Evolutionary conservation across 352 stramenopile genomes (phyloP).

Genomic region (Globisporangium iwayamae): DNA sequence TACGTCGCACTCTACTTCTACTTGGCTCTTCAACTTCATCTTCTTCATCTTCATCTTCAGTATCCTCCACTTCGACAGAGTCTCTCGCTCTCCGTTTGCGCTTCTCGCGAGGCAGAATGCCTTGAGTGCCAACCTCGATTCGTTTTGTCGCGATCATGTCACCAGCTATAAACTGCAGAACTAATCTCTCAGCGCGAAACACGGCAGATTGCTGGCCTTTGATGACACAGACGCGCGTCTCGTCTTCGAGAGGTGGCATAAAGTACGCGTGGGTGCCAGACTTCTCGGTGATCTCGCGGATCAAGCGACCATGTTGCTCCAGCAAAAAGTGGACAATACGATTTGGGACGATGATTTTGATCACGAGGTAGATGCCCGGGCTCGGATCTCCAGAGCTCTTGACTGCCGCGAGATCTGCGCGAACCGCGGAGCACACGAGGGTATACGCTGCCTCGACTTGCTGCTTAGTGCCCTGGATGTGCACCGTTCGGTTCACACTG

Average conservation of each 20-base stretch:
- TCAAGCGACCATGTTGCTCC: constrained; percentile 38
- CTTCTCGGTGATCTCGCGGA: constrained; percentile 54
- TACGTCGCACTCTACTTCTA: background rate
- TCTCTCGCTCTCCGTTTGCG: constrained; percentile 39
- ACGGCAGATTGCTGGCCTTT: constrained; percentile 46
- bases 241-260: constrained; percentile 30
- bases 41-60: constrained; percentile 12
- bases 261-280: constrained; percentile 49
- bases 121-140: background rate
- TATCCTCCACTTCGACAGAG: constrained; percentile 17
- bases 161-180: constrained; percentile 58
- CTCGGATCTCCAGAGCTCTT: constrained; percentile 7
- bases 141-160: constrained; percentile 49
- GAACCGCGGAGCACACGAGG: constrained; percentile 32
- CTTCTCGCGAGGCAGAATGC: constrained; percentile 9
- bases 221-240: constrained; percentile 50
- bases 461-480: constrained; percentile 52
- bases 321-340: constrained; percentile 48
- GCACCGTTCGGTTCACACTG: constrained; percentile 56
- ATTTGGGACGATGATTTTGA: constrained; percentile 48
- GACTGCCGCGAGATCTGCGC: constrained; percentile 32
- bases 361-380: constrained; percentile 24
- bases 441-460: constrained; percentile 40
- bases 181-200: constrained; percentile 46
- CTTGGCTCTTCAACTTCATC: background rate